Conservation (phyloP, 2,329 filamentous ascomycete genomes). For the Exophiala alcalophila region DNA sequence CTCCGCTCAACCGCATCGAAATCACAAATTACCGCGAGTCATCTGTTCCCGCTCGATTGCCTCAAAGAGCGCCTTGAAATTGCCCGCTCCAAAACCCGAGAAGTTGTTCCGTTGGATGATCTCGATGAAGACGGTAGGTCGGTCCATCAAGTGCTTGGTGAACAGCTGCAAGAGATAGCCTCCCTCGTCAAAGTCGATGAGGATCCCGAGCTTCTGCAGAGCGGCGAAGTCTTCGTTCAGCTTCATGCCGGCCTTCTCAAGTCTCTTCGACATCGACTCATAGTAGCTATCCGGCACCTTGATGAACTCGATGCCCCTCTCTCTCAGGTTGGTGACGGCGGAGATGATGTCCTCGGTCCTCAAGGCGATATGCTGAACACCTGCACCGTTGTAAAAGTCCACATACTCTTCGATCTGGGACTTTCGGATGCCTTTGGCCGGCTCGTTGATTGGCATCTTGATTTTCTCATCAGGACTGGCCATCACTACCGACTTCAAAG, state of each 20-base stretch:
- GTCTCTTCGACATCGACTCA: slow-evolving; percentile 66
- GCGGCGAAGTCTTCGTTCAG: slow-evolving; percentile 77
- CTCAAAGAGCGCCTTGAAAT: slow-evolving; percentile 93
- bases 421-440: slow-evolving; percentile 82
- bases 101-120: slow-evolving; percentile 93
- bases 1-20: too few species aligned
- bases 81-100: slow-evolving; percentile 87
- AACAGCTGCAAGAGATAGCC: slow-evolving; percentile 78
- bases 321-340: slow-evolving; percentile 72
- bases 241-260: slow-evolving; percentile 59
- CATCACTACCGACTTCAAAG: slow-evolving; percentile 88
- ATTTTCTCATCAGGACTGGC: slow-evolving; percentile 77
- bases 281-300: slow-evolving; percentile 86
- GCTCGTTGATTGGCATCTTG: slow-evolving; percentile 99
- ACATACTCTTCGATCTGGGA: slow-evolving; percentile 94
- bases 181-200: slow-evolving; percentile 92
- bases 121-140: slow-evolving; percentile 93
- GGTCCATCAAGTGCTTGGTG: slow-evolving; percentile 86
- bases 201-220: slow-evolving; percentile 73
- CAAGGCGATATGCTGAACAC: slow-evolving; percentile 91
- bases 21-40: slow-evolving; percentile 73
- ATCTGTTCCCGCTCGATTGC: slow-evolving; percentile 93
- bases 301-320: slow-evolving; percentile 92
- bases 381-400: slow-evolving; percentile 82
- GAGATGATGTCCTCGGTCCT: slow-evolving; percentile 75